Percentiles rank a stretch among this genome's conserved stretches.
Evolutionary conservation across 2,329 filamentous ascomycete species (phyloP).

Genomic region (Ceratocystis alfenasii): DNA sequence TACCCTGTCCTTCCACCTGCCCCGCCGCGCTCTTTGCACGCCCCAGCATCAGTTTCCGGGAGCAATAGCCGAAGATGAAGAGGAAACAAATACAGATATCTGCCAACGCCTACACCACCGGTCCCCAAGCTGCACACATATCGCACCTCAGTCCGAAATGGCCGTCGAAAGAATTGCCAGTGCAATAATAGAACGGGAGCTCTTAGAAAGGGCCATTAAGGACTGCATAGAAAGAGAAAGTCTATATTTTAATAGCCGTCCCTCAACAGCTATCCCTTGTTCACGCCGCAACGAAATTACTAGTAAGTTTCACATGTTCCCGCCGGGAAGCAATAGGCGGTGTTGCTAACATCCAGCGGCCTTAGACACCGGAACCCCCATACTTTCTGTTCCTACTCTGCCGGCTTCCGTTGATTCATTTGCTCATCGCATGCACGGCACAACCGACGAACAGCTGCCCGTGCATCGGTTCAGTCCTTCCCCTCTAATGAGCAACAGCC

Average conservation of each 20-base stretch:
- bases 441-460: not conserved
- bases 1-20: constrained; percentile 44
- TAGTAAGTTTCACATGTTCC: constrained; percentile 25
- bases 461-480: constrained; percentile 9
- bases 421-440: constrained; percentile 33
- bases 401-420: constrained; percentile 48
- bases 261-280: constrained; percentile 39
- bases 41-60: constrained; percentile 25
- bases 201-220: constrained; percentile 47
- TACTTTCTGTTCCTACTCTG: constrained; percentile 46
- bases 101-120: constrained; percentile 26
- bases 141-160: constrained; percentile 37
- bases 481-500: constrained; percentile 2
- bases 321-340: not conserved
- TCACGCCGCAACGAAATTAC: constrained; percentile 24
- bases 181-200: constrained; percentile 48
- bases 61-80: not conserved
- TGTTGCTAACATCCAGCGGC: not conserved
- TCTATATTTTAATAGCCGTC: constrained; percentile 42
- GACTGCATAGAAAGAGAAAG: constrained; percentile 49
- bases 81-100: constrained; percentile 29
- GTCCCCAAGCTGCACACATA: constrained; percentile 35
- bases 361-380: constrained; percentile 22
- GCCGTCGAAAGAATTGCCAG: constrained; percentile 45
- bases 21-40: constrained; percentile 30